Percentiles rank a stretch among this genome's conserved stretches.
Evolutionary conservation across 176 grass and related monocot genomes (phyloP).

Genomic region (Aechmea fasciata): DNA sequence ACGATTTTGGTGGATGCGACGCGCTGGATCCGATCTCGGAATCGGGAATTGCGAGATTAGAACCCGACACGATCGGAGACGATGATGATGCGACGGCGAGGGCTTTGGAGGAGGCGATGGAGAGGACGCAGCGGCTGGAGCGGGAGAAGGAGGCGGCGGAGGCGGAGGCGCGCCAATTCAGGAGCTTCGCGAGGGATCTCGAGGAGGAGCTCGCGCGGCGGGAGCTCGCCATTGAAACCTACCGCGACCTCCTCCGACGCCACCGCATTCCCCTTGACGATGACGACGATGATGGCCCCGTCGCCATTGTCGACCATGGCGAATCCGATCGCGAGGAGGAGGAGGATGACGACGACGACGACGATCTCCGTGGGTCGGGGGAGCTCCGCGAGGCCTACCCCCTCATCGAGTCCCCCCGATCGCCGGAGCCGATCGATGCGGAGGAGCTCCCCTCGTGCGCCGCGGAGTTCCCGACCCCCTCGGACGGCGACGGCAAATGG

Average conservation of each 20-base stretch:
- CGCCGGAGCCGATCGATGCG: constrained; percentile 7
- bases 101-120: constrained; percentile 11
- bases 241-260: constrained; percentile 7
- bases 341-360: constrained; percentile 31
- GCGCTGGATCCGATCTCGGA: too few species aligned
- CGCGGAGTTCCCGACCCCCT: too few species aligned
- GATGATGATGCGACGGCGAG: constrained; percentile 12
- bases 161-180: constrained; percentile 14
- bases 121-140: constrained; percentile 20
- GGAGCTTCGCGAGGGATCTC: constrained; percentile 10
- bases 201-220: constrained; percentile 18
- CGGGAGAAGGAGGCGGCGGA: constrained; percentile 14
- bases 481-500: constrained; percentile 3
- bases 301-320: neutral
- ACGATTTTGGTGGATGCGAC: neutral
- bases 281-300: neutral
- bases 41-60: too few species aligned
- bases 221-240: constrained; percentile 4
- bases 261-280: constrained; percentile 14
- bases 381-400: constrained; percentile 9
- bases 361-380: neutral
- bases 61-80: neutral
- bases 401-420: too few species aligned
- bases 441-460: constrained; percentile 7
- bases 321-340: constrained; percentile 34